These are phyloP conservation scores for Borovskyia barvae DNA, from an alignment of 208 protist genomes.

Conservation along the genomic window DNA sequence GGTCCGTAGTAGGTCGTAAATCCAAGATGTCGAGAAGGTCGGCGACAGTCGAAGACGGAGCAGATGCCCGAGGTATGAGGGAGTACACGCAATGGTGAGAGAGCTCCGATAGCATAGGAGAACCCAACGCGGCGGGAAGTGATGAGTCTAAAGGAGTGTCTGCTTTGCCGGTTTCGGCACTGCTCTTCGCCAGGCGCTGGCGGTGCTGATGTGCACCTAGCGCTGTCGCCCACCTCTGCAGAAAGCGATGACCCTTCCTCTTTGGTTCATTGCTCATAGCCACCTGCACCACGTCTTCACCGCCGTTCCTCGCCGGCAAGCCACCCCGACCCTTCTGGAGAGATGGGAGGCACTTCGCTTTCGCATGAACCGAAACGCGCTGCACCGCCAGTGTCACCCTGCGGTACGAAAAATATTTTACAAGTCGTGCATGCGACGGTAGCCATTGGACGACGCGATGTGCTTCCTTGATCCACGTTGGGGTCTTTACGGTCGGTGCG, in stretches of 20 bases:
- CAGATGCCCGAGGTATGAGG: conserved; percentile 2
- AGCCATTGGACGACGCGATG: conserved; percentile 37
- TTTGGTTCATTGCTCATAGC: conserved; percentile 6
- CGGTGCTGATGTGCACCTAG: conserved; percentile 4
- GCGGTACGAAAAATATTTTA: conserved; percentile 42
- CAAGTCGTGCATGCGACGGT: conserved; percentile 47
- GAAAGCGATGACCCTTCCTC: conserved; percentile 56
- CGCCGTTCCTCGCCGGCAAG: conserved; percentile 2
- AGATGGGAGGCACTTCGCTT: neutral
- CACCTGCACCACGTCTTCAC: neutral
- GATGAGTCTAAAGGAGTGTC: neutral
- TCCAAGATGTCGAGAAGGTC: neutral
- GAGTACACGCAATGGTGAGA: conserved; percentile 50
- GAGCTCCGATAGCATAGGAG: conserved; percentile 32
- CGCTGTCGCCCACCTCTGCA: conserved; percentile 59
- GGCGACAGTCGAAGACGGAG: neutral
- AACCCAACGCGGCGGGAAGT: neutral
- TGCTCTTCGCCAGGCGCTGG: neutral
- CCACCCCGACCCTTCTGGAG: too few species aligned
- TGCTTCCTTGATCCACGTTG: neutral
- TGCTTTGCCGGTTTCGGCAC: neutral
- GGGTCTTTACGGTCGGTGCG: neutral
- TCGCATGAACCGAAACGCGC: neutral
- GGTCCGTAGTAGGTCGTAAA: too few species aligned
- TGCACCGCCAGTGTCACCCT: conserved; percentile 10